Conservation (phyloP, 2,329 filamentous ascomycete genomes). For the Colletotrichum agaves region DNA sequence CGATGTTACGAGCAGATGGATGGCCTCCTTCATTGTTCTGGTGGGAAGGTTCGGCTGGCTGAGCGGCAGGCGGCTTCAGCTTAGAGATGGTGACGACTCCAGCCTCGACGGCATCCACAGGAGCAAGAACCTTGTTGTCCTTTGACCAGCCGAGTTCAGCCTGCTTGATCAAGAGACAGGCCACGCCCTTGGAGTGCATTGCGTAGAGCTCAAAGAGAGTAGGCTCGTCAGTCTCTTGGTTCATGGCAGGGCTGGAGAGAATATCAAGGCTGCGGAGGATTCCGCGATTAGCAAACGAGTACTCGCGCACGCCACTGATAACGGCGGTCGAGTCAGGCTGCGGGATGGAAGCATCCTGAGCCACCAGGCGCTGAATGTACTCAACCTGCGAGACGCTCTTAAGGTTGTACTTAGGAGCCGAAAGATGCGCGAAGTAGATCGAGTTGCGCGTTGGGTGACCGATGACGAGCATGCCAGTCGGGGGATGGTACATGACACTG, state of each 20-base stretch:
- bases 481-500: constrained; percentile 93
- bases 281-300: constrained; percentile 89
- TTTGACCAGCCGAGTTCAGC: constrained; percentile 91
- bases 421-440: constrained; percentile 95
- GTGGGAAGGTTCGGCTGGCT: constrained; percentile 56
- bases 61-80: constrained; percentile 66
- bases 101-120: constrained; percentile 79
- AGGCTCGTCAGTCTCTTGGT: constrained; percentile 73
- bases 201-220: constrained; percentile 94
- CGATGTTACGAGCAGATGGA: constrained; percentile 44
- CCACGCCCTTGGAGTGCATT: constrained; percentile 98
- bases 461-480: constrained; percentile 91
- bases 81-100: constrained; percentile 81
- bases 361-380: constrained; percentile 82
- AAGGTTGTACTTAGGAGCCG: constrained; percentile 91
- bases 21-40: constrained; percentile 44
- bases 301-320: constrained; percentile 95
- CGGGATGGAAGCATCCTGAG: constrained; percentile 77
- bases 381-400: constrained; percentile 86
- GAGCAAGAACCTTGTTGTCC: constrained; percentile 86
- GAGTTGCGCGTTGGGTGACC: constrained; percentile 97
- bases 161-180: constrained; percentile 86
- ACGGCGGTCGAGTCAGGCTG: constrained; percentile 95
- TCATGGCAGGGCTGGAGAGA: constrained; percentile 75
- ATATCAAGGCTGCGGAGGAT: constrained; percentile 91